Conservation (phyloP, 495 filamentous ascomycete genomes). For the Penicillium arizonense region DNA sequence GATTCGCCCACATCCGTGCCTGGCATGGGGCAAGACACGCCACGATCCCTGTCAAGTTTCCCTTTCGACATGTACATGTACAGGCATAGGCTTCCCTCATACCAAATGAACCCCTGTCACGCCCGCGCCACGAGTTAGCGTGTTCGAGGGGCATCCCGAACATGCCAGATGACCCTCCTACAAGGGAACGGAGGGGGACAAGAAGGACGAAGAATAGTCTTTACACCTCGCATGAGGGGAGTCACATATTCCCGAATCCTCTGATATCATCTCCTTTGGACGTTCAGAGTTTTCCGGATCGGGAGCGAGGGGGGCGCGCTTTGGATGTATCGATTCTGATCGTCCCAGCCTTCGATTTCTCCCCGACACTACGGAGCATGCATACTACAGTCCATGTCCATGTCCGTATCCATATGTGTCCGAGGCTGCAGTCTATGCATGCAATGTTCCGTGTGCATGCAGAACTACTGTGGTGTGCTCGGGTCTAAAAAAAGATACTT, state of each 20-base stretch:
- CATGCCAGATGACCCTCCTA: conserved; percentile 8
- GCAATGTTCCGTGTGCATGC: conserved; percentile 13
- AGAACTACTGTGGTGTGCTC: not conserved
- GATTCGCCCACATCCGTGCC: not conserved
- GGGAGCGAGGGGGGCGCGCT: not conserved
- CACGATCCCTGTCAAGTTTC: not conserved
- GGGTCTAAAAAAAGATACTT: conserved; percentile 16
- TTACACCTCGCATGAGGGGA: conserved; percentile 22
- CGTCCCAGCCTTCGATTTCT: not conserved
- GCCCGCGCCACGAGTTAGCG: conserved; percentile 20
- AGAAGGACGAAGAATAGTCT: conserved; percentile 10
- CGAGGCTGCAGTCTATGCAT: conserved; percentile 7
- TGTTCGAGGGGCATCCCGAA: conserved; percentile 15
- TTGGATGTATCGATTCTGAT: conserved; percentile 16
- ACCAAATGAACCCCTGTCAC: conserved; percentile 25
- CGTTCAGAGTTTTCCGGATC: not conserved
- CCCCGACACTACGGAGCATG: not conserved
- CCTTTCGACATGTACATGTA: not conserved
- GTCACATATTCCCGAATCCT: conserved; percentile 8
- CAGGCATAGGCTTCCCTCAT: conserved; percentile 10
- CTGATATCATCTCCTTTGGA: not conserved
- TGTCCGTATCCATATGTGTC: no score
- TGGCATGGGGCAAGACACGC: conserved; percentile 3
- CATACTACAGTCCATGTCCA: no score
- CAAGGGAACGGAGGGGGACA: not conserved